Percentiles rank a stretch among this genome's conserved stretches.
phyloP scores from a whole-genome alignment of 164 flowering plant species.

The Paratinospora sagittata region DNA sequence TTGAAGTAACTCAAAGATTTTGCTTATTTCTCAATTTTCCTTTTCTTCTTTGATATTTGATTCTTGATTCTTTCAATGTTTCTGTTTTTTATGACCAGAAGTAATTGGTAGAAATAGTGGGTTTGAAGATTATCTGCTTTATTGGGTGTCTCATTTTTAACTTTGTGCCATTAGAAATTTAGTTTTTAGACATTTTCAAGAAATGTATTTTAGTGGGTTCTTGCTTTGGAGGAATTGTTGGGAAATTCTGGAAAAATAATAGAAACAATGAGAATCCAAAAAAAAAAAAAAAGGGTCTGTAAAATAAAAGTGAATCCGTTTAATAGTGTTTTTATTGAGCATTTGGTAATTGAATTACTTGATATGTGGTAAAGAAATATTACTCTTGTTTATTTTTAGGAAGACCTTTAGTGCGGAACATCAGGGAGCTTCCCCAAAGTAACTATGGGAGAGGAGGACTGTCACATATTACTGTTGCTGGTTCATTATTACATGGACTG shows the following conservation, averaged over 20 bases:
- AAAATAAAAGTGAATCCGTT: too few relatives aligned
- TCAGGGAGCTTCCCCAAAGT: constrained; percentile 61
- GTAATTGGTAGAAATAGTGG: not conserved
- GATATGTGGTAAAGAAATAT: constrained; percentile 3
- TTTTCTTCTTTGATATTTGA: not conserved
- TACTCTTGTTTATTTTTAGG: constrained; percentile 31
- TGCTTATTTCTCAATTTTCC: not conserved
- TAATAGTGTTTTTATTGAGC: too few relatives aligned
- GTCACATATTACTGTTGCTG: constrained; percentile 77
- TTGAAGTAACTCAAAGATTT: not conserved
- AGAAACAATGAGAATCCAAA: too few relatives aligned
- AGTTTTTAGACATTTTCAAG: too few relatives aligned
- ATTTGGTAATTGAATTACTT: too few relatives aligned
- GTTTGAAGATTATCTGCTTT: not conserved
- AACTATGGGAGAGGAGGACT: constrained; percentile 80
- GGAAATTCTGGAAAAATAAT: too few relatives aligned
- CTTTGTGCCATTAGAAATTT: too few relatives aligned
- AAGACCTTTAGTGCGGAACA: constrained; percentile 66
- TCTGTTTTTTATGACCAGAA: not conserved
- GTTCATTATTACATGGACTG: constrained; percentile 68
- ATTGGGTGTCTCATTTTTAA: not conserved
- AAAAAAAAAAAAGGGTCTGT: too few relatives aligned
- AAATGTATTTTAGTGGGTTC: too few relatives aligned
- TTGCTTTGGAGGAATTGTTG: too few relatives aligned
- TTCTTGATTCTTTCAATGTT: not conserved